These are phyloP conservation scores for Fistulinella prunicolor DNA, from an alignment of 768 basidiomycete species.

Conservation along the genomic window DNA sequence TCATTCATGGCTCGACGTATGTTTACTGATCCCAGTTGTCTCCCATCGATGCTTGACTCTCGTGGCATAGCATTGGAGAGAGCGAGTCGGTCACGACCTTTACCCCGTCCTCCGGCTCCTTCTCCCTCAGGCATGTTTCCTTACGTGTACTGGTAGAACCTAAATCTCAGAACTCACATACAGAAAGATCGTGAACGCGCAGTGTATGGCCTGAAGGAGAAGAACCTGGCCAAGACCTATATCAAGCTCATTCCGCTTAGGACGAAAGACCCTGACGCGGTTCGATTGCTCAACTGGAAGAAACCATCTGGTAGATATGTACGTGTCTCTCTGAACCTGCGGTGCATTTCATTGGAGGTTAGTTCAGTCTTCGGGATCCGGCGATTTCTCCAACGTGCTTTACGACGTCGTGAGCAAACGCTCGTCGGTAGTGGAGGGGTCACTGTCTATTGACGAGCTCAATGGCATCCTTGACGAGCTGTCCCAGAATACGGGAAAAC, in stretches of 20 bases:
- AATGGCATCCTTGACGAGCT: constrained; percentile 82
- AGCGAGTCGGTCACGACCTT: constrained; percentile 80
- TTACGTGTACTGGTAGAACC: neutral
- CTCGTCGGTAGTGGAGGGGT: constrained; percentile 74
- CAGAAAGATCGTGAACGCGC: constrained; percentile 94
- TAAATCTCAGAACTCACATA: constrained; percentile 2
- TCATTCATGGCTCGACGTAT: constrained; percentile 78
- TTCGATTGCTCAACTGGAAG: constrained; percentile 88
- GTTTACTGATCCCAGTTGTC: constrained; percentile 20
- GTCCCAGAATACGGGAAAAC: constrained; percentile 66
- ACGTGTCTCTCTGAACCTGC: constrained; percentile 21
- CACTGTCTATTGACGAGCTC: constrained; percentile 76
- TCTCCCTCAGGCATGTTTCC: constrained; percentile 70
- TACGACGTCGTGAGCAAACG: constrained; percentile 84
- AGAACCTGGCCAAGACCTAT: constrained; percentile 88
- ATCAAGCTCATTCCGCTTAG: constrained; percentile 87
- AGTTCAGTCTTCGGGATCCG: constrained; percentile 57
- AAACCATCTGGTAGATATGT: constrained; percentile 69
- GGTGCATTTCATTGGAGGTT: neutral
- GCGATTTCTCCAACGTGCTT: constrained; percentile 85
- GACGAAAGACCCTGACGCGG: constrained; percentile 73
- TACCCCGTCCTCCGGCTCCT: constrained; percentile 88
- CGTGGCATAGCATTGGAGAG: constrained; percentile 70
- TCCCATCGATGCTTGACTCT: constrained; percentile 11
- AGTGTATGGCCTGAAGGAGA: constrained; percentile 93